A percentile compares a stretch with the other conserved stretches of the same genome.
These are phyloP conservation scores for Termitomyces sp. DNA, from an alignment of 768 basidiomycete species.

Conservation along the genomic window DNA sequence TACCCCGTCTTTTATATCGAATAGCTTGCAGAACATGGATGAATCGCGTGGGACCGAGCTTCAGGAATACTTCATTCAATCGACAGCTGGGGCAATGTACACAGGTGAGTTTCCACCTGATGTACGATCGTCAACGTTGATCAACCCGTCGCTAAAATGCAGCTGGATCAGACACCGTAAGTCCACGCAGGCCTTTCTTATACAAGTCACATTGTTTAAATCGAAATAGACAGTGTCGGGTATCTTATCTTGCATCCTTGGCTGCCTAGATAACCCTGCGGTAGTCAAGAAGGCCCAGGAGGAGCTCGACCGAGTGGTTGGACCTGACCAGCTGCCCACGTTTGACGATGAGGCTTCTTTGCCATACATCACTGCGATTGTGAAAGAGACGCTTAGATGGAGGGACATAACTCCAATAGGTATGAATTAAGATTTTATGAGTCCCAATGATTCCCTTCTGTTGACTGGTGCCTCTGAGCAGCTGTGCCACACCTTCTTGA, in stretches of 20 bases:
- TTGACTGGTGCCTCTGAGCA: constrained; percentile 3
- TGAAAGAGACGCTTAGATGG: constrained; percentile 27
- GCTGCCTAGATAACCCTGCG: constrained; percentile 23
- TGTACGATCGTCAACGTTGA: no score
- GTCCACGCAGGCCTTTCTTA: not conserved
- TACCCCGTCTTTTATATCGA: constrained; percentile 17
- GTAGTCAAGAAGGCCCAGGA: constrained; percentile 21
- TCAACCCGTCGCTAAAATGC: not conserved
- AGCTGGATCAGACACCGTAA: constrained; percentile 26
- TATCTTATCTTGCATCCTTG: constrained; percentile 21
- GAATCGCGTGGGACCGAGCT: constrained; percentile 7
- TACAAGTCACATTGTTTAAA: not conserved
- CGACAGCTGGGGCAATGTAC: constrained; percentile 20
- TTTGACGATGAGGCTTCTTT: constrained; percentile 21
- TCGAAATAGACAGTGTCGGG: constrained; percentile 18
- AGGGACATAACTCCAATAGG: constrained; percentile 19
- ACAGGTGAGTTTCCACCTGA: constrained; percentile 11
- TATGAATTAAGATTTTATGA: not conserved
- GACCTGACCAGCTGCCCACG: constrained; percentile 20
- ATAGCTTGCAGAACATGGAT: constrained; percentile 15
- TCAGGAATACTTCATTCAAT: constrained; percentile 16
- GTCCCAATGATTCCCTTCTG: not conserved
- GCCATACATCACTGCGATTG: constrained; percentile 27
- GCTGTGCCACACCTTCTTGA: constrained; percentile 24
- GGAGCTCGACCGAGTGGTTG: constrained; percentile 26